Evolutionary conservation across 2,329 filamentous ascomycete genomes (phyloP).

Genomic region (Fusarium haematococcum): DNA sequence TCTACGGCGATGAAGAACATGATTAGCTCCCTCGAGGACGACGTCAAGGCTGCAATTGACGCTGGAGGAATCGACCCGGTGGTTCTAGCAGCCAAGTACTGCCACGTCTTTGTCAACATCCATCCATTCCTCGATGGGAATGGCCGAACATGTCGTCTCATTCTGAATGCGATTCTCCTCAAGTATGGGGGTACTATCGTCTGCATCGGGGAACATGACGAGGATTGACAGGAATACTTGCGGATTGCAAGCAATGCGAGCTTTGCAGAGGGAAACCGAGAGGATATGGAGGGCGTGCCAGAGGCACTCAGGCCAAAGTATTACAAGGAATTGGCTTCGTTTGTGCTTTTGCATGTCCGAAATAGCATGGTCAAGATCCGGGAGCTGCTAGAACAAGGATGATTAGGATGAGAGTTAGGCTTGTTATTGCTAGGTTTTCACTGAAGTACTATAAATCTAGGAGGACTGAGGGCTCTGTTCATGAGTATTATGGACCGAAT

Average conservation of each 20-base stretch:
- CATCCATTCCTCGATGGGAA: constrained; percentile 54
- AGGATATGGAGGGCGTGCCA: not conserved
- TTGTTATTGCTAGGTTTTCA: not conserved
- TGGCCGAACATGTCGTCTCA: constrained; percentile 47
- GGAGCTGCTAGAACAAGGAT: not conserved
- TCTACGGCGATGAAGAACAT: constrained; percentile 41
- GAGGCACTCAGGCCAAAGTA: not conserved
- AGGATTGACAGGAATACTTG: not conserved
- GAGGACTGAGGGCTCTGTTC: not conserved
- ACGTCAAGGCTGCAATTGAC: constrained; percentile 27
- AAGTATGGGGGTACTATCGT: constrained; percentile 26
- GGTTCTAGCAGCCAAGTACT: constrained; percentile 44
- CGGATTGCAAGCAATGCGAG: not conserved
- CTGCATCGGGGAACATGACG: not conserved
- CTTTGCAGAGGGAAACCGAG: not conserved
- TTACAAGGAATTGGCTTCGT: constrained; percentile 4
- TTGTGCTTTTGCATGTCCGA: not conserved
- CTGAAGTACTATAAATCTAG: not conserved
- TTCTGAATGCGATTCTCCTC: constrained; percentile 49
- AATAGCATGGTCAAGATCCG: not conserved
- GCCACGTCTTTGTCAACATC: constrained; percentile 48
- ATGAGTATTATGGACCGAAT: not conserved
- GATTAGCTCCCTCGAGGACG: constrained; percentile 29
- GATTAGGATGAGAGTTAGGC: not conserved
- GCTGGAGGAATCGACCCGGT: constrained; percentile 33